phyloP scores from a whole-genome alignment of 2,329 filamentous ascomycete species.

The Fusarium temperatum region DNA sequence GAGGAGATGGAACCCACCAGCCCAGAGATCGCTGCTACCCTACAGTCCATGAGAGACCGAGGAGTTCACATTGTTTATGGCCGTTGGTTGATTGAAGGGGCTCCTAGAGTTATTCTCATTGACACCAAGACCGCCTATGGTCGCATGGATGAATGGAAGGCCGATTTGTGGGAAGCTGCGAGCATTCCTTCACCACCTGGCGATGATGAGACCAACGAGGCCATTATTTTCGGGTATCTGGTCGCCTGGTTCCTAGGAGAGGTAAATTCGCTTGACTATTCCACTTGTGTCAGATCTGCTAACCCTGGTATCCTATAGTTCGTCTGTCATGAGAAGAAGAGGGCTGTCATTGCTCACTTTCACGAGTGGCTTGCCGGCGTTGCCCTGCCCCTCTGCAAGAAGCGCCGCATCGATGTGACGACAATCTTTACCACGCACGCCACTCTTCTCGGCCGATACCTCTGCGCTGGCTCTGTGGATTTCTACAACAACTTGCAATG shows the following conservation, averaged over 20 bases:
- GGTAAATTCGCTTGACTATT: slow-evolving; percentile 60
- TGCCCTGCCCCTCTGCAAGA: slow-evolving; percentile 89
- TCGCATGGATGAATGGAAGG: slow-evolving; percentile 96
- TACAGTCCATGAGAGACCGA: slow-evolving; percentile 90
- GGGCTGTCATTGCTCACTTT: slow-evolving; percentile 96
- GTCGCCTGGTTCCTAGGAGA: slow-evolving; percentile 99
- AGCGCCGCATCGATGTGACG: slow-evolving; percentile 92
- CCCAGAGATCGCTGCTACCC: slow-evolving; percentile 81
- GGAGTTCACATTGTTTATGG: slow-evolving; percentile 92
- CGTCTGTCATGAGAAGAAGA: slow-evolving; percentile 89
- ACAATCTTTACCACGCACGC: slow-evolving; percentile 99
- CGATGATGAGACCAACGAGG: slow-evolving; percentile 96
- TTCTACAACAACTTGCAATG: slow-evolving; percentile 99
- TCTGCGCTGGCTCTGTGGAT: slow-evolving; percentile 96
- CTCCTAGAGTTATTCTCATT: slow-evolving; percentile 90
- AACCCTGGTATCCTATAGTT: slow-evolving; percentile 65
- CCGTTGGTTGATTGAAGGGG: slow-evolving; percentile 96
- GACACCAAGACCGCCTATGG: slow-evolving; percentile 93
- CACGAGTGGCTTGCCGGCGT: slow-evolving; percentile 99
- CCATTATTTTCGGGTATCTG: slow-evolving; percentile 96
- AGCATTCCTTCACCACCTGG: slow-evolving; percentile 92
- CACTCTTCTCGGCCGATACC: slow-evolving; percentile 92
- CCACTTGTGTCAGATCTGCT: slow-evolving; percentile 8
- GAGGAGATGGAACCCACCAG: slow-evolving; percentile 89
- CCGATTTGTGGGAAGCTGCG: slow-evolving; percentile 90